Evolutionary conservation across 768 basidiomycete genomes (phyloP).

Genomic region (Exidia glandulosa): DNA sequence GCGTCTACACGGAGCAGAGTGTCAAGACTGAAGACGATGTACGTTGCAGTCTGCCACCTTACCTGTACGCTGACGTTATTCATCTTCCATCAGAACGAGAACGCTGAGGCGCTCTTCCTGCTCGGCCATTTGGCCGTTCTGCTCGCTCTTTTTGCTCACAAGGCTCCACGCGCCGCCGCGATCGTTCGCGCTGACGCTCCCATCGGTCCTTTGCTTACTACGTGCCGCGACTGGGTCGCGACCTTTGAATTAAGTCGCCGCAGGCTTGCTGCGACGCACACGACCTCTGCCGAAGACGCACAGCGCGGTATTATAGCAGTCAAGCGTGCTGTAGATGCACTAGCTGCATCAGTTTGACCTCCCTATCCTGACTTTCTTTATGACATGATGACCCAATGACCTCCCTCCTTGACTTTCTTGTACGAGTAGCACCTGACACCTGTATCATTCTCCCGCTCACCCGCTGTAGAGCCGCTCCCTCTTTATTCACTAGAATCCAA

Average conservation of each 20-base stretch:
- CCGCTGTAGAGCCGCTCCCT: too few species aligned
- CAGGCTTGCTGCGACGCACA: not conserved
- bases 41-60: conserved; percentile 25
- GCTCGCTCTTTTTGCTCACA: conserved; percentile 40
- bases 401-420: too few species aligned
- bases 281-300: too few species aligned
- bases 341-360: too few species aligned
- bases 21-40: conserved; percentile 18
- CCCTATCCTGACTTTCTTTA: too few species aligned
- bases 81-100: not conserved
- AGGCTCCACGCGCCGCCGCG: conserved; percentile 8
- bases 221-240: not conserved
- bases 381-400: too few species aligned
- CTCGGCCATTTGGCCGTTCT: conserved; percentile 68
- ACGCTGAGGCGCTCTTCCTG: conserved; percentile 22
- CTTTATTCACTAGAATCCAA: too few species aligned
- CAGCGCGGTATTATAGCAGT: not conserved
- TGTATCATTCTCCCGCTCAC: too few species aligned
- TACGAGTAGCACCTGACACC: too few species aligned
- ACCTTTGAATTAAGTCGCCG: not conserved
- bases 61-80: conserved; percentile 2
- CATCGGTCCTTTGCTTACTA: not conserved
- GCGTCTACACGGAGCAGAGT: conserved; percentile 30
- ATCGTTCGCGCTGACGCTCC: not conserved
- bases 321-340: not conserved